Conservation (phyloP, 345 rosid species). For the Triadica sebifera region DNA sequence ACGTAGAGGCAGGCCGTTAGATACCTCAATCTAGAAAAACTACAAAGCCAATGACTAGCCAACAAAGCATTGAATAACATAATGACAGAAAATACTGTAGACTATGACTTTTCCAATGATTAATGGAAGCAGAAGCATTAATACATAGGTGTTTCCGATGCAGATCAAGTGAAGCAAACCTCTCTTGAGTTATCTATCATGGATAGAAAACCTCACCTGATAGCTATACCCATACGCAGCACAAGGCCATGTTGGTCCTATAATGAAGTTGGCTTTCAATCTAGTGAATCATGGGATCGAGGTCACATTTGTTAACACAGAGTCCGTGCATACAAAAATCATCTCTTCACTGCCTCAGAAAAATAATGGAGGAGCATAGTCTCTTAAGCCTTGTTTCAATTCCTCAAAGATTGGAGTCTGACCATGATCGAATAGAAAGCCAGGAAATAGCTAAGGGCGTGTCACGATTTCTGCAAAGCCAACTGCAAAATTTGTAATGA, state of each 20-base stretch:
- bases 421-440: too few species aligned
- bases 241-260: slow-evolving; percentile 20
- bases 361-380: too few species aligned
- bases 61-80: not conserved
- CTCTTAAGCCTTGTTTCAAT: not conserved
- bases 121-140: not conserved
- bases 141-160: too few species aligned
- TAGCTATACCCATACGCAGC: slow-evolving; percentile 32
- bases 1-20: not conserved
- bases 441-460: not conserved
- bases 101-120: too few species aligned
- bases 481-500: slow-evolving; percentile 14
- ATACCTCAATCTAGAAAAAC: not conserved
- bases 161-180: not conserved
- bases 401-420: not conserved
- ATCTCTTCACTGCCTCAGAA: not conserved
- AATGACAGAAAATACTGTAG: too few species aligned
- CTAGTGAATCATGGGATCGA: slow-evolving; percentile 33
- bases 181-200: not conserved
- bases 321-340: slow-evolving; percentile 14
- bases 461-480: not conserved
- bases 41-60: not conserved
- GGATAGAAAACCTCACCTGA: slow-evolving; percentile 25
- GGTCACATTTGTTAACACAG: slow-evolving; percentile 39
- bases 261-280: slow-evolving; percentile 35